Conservation (phyloP, 2,329 filamentous ascomycete species). For the Fusarium penzigii region DNA sequence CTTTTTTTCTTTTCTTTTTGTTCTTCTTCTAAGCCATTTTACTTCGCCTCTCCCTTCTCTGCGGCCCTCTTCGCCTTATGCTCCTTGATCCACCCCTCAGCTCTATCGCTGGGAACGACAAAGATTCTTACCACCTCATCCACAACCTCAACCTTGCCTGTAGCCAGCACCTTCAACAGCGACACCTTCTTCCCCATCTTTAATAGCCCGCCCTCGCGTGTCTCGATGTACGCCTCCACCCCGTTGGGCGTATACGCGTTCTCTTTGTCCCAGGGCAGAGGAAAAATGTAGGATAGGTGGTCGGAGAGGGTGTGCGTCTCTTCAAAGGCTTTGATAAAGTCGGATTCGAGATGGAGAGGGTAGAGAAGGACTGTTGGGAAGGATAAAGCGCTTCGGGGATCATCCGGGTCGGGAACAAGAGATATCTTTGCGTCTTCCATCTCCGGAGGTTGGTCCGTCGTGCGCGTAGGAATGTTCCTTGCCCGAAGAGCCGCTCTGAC, state of each 20-base stretch:
- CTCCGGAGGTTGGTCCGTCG: slow-evolving; percentile 73
- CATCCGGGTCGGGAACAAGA: slow-evolving; percentile 71
- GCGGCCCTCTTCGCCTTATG: slow-evolving; percentile 74
- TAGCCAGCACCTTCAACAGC: slow-evolving; percentile 71
- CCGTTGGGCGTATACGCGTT: slow-evolving; percentile 63
- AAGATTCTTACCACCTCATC: slow-evolving; percentile 84
- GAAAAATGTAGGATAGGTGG: slow-evolving; percentile 84
- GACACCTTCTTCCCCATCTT: slow-evolving; percentile 87
- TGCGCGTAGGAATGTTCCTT: slow-evolving; percentile 68
- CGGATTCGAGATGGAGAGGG: slow-evolving; percentile 76
- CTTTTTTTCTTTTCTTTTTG: slow-evolving; percentile 11
- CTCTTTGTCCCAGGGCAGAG: slow-evolving; percentile 79
- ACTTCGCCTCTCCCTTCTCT: slow-evolving; percentile 37
- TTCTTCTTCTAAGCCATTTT: slow-evolving; percentile 3
- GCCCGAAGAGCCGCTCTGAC: slow-evolving; percentile 67
- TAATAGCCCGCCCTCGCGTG: slow-evolving; percentile 72
- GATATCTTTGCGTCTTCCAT: slow-evolving; percentile 79
- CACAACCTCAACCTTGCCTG: slow-evolving; percentile 81
- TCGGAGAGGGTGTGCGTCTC: slow-evolving; percentile 75
- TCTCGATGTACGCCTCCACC: slow-evolving; percentile 92
- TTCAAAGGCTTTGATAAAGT: slow-evolving; percentile 86
- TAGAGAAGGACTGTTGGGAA: slow-evolving; percentile 87
- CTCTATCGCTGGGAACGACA: slow-evolving; percentile 72
- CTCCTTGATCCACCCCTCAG: slow-evolving; percentile 76
- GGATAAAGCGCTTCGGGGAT: slow-evolving; percentile 68